Percentiles rank a stretch among this genome's conserved stretches.
phyloP scores from a whole-genome alignment of 805 yeast species.

The Candida broadrunensis region DNA sequence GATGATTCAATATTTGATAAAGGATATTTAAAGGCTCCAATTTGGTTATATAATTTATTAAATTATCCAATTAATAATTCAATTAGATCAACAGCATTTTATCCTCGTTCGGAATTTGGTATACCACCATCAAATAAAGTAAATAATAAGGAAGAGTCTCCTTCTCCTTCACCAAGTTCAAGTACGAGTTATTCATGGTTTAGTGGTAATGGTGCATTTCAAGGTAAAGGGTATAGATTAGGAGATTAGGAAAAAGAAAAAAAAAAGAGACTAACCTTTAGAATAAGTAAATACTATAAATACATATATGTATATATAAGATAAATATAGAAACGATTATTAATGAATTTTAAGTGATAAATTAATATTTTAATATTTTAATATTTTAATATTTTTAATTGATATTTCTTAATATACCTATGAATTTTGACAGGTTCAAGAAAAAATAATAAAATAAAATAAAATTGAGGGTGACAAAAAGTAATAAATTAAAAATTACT shows the following conservation, averaged over 20 bases:
- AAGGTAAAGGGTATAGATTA: slow-evolving; percentile 36
- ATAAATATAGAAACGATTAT: too few species aligned
- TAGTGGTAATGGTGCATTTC: slow-evolving; percentile 14
- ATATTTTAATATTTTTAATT: too few species aligned
- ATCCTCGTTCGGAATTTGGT: slow-evolving; percentile 1
- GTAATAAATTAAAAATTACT: too few species aligned
- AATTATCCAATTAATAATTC: slow-evolving; percentile 25
- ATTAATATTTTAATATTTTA: too few species aligned
- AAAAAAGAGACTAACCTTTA: too few species aligned
- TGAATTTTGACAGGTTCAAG: too few species aligned
- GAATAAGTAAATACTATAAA: too few species aligned
- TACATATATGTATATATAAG: not conserved
- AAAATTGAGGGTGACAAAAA: too few species aligned
- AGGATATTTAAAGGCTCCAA: slow-evolving; percentile 58
- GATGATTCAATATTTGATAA: slow-evolving; percentile 45
- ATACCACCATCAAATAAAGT: not conserved
- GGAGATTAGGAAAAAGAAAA: too few species aligned
- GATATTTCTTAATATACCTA: too few species aligned
- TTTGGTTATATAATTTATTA: slow-evolving; percentile 30
- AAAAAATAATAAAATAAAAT: too few species aligned
- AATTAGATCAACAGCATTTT: slow-evolving; percentile 27
- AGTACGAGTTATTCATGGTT: slow-evolving; percentile 10
- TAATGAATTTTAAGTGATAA: too few species aligned
- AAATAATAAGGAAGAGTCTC: not conserved
- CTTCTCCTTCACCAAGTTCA: not conserved